Evolutionary conservation across 371 early-diverging fungal genomes (phyloP).

Genomic region (Parasitella parasitica): DNA sequence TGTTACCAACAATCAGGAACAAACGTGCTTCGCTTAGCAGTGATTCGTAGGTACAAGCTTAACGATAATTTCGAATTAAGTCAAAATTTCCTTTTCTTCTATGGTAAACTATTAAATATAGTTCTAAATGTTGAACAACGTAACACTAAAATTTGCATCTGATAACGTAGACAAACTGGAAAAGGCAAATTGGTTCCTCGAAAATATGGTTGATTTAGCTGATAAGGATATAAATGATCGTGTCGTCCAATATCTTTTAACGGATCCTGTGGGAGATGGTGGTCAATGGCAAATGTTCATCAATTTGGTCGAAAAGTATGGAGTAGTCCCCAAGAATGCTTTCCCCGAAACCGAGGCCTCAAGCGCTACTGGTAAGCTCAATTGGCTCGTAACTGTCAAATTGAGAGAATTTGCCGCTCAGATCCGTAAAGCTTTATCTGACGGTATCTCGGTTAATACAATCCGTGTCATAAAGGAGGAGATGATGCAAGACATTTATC

Average conservation of each 20-base stretch:
- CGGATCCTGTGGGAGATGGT: conserved; percentile 58
- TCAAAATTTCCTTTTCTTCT: conserved; percentile 81
- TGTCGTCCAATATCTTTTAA: conserved; percentile 70
- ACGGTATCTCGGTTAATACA: conserved; percentile 41
- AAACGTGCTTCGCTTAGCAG: conserved; percentile 38
- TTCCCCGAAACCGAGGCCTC: conserved; percentile 75
- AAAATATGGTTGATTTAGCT: conserved; percentile 71
- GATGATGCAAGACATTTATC: conserved; percentile 72
- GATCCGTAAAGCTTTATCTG: conserved; percentile 51
- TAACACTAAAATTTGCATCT: background rate
- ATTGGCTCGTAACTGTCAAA: conserved; percentile 64
- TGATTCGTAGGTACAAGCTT: conserved; percentile 59
- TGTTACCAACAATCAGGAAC: conserved; percentile 19
- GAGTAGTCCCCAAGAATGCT: conserved; percentile 72
- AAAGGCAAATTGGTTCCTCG: conserved; percentile 82
- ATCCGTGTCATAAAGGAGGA: conserved; percentile 53
- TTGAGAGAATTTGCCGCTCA: conserved; percentile 70
- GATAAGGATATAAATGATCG: conserved; percentile 68
- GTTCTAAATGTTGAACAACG: too few relatives aligned
- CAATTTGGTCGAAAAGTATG: conserved; percentile 74
- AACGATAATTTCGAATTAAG: conserved; percentile 77
- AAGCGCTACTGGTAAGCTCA: conserved; percentile 59
- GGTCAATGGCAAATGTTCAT: conserved; percentile 88
- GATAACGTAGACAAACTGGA: conserved; percentile 71
- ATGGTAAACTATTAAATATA: conserved; percentile 46